Evolutionary conservation across 768 basidiomycete species (phyloP).

Genomic region (Suillus alpinus): DNA sequence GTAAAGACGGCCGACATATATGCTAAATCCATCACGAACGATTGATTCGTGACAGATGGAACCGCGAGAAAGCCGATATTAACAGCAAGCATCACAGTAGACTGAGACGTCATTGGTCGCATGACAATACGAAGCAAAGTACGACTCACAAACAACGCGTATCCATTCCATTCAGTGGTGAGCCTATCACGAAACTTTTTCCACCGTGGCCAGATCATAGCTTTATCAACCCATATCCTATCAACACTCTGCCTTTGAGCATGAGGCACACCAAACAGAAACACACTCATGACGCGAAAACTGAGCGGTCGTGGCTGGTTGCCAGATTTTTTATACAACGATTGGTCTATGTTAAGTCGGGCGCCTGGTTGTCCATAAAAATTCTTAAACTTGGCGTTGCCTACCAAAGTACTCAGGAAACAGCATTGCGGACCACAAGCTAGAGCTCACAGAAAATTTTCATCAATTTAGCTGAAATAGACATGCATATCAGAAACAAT

Average conservation of each 20-base stretch:
- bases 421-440: no score
- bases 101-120: conserved; percentile 26
- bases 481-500: background rate
- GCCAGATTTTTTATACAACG: no score
- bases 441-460: conserved; percentile 33
- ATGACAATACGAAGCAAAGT: background rate
- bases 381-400: conserved; percentile 29
- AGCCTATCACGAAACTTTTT: no score
- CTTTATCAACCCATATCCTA: conserved; percentile 45
- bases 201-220: no score
- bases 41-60: conserved; percentile 33
- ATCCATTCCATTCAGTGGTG: conserved; percentile 46
- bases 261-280: conserved; percentile 46
- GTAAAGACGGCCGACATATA: conserved; percentile 38
- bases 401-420: conserved; percentile 11
- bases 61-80: conserved; percentile 55
- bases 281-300: conserved; percentile 32
- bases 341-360: conserved; percentile 28
- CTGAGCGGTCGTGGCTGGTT: no score
- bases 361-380: conserved; percentile 37
- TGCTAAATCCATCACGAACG: conserved; percentile 18
- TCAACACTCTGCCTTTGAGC: conserved; percentile 40
- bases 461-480: conserved; percentile 40
- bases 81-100: conserved; percentile 49
- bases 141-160: conserved; percentile 43